Conservation (phyloP, 768 basidiomycete genomes). For the Bullera alba region DNA sequence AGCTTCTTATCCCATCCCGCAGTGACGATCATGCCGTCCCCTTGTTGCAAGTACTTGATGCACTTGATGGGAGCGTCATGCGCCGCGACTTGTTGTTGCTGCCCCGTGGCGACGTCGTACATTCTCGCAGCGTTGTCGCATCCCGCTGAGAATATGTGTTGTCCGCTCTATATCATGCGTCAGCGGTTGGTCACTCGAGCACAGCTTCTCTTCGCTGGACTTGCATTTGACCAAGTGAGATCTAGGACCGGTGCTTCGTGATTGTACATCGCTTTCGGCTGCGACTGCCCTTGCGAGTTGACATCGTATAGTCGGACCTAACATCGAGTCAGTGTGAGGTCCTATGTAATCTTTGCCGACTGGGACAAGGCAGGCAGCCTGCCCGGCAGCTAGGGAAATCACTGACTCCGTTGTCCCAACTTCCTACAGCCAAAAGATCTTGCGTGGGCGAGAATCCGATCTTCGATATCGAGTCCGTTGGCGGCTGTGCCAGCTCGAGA, state of each 20-base stretch:
- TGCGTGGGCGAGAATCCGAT: slow-evolving; percentile 76
- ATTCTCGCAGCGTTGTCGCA: slow-evolving; percentile 92
- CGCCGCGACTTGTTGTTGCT: slow-evolving; percentile 71
- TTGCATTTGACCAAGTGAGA: slow-evolving; percentile 84
- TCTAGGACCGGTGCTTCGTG: slow-evolving; percentile 86
- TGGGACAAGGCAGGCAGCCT: too few relatives aligned
- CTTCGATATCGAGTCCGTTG: slow-evolving; percentile 71
- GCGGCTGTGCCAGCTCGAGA: slow-evolving; percentile 29
- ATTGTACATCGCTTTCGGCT: slow-evolving; percentile 80
- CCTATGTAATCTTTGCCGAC: slow-evolving; percentile 3
- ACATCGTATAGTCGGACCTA: slow-evolving; percentile 92
- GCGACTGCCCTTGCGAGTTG: slow-evolving; percentile 61
- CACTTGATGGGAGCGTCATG: slow-evolving; percentile 84
- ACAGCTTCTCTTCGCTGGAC: slow-evolving; percentile 23
- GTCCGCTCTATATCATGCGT: slow-evolving; percentile 67
- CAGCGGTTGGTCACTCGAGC: slow-evolving; percentile 6
- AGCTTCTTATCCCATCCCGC: slow-evolving; percentile 98
- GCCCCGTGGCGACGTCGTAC: slow-evolving; percentile 81
- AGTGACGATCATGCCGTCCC: slow-evolving; percentile 63
- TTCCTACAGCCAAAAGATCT: slow-evolving; percentile 84
- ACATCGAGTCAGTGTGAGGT: neutral
- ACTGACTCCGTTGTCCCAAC: slow-evolving; percentile 87
- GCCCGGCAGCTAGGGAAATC: neutral
- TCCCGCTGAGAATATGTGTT: slow-evolving; percentile 83
- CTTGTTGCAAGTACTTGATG: slow-evolving; percentile 71